Conservation (phyloP, 306 rosid genomes). For the Quercus wislizeni region DNA sequence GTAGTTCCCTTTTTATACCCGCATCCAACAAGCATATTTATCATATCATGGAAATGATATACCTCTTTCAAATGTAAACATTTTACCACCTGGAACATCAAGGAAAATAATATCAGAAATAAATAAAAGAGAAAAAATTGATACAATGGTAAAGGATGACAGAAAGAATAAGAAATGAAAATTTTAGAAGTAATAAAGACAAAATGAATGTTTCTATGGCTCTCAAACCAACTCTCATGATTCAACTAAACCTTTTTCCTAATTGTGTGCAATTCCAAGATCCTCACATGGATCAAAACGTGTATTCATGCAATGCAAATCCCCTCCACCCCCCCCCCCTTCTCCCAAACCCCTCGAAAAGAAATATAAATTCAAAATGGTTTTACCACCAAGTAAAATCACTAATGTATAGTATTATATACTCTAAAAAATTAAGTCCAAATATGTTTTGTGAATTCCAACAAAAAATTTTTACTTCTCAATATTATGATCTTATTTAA, state of each 20-base stretch:
- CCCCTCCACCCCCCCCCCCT: too few relatives aligned
- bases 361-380: too few relatives aligned
- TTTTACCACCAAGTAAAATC: too few relatives aligned
- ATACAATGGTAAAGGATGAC: background rate
- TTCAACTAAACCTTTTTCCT: background rate
- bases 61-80: constrained; percentile 66
- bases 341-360: too few relatives aligned
- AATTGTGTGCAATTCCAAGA: background rate
- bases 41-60: constrained; percentile 88
- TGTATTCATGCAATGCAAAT: too few relatives aligned
- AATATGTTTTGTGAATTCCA: too few relatives aligned
- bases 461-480: too few relatives aligned
- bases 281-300: background rate
- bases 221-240: background rate
- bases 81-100: constrained; percentile 61
- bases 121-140: background rate
- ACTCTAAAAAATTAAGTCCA: too few relatives aligned
- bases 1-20: constrained; percentile 91
- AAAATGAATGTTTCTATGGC: background rate
- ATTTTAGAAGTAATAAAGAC: background rate
- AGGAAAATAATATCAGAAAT: background rate
- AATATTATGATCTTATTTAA: too few relatives aligned
- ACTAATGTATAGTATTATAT: too few relatives aligned
- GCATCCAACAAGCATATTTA: constrained; percentile 76
- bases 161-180: background rate